Base-by-base conservation (phyloP, 202 grass and related monocot species). In the Alloteropsis angusta region DNA sequence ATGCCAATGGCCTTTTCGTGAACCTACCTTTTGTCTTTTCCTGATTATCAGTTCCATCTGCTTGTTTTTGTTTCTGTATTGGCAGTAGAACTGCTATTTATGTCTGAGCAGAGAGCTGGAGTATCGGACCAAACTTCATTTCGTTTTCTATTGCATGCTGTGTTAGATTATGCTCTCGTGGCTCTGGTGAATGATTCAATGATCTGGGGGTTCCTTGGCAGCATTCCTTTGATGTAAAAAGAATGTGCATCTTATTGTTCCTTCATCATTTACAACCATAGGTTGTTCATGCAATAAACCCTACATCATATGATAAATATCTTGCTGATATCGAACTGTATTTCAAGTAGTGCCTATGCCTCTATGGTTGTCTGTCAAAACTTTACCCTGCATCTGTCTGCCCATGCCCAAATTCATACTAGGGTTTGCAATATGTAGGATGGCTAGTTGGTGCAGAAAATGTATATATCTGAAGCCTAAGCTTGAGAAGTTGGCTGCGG, bases 391-490 rank as follows among this genome's bases (percentile, higher is more conserved):
- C 9, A 70, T 56, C 42, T 80, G 21, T n/a, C 28, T 43, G 28
- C 9, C 65, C 15, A 34, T 8, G 1, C 36, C 11, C 36, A 38
- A 61, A 73, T 61, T 73, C 13, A 64, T 28, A 38, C 44, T 25
- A 75, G 3, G 9, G 13, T 42, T 72, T 67, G 63, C 43, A 39
- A 50, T 48, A 62, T 89, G 71, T 60, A 99, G 96, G 96, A 91
- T 83, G 84, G 96, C 96, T 9, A 91, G 84, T 64, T 96, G 92
- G 96, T 99, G 96, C 69, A 99, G 96, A 82, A 99, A 99, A 85
- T 99, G 96, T 60, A 99, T 95, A 86, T 95, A 93, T 87, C 78
- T 99, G 86, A 99, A 96, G 84, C 96, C 96, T 52, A 99, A 99
- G 85, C 76, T 99, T 78, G 90, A 99, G 79, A 99, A 95, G 61